A percentile compares a stretch with the other conserved stretches of the same genome.
Conservation (phyloP, 2,329 filamentous ascomycete genomes). For the Scedosporium dehoogii region DNA sequence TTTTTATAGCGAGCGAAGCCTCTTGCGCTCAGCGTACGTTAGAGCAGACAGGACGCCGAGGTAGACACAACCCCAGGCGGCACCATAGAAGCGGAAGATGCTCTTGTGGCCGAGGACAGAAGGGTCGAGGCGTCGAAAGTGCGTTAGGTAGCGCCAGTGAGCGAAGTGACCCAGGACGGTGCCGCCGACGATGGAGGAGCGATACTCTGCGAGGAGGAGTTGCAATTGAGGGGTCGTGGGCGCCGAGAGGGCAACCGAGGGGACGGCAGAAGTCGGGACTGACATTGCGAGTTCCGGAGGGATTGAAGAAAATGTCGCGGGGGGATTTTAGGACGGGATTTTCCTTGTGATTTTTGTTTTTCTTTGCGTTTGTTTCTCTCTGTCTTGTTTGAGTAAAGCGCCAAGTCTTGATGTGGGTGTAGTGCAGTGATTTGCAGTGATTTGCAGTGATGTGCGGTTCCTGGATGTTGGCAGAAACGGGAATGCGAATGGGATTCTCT, state of each 20-base stretch:
- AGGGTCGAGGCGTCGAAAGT: slow-evolving; percentile 9
- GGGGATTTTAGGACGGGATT: background rate
- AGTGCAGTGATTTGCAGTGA: too few species aligned
- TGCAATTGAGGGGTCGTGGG: slow-evolving; percentile 3
- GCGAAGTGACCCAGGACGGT: slow-evolving; percentile 9
- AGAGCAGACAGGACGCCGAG: slow-evolving; percentile 5
- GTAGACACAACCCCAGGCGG: slow-evolving; percentile 6
- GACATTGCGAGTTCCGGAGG: slow-evolving; percentile 3
- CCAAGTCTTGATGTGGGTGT: too few species aligned
- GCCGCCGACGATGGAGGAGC: slow-evolving; percentile 10
- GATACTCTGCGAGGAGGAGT: slow-evolving; percentile 12
- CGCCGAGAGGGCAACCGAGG: background rate
- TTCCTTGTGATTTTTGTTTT: background rate
- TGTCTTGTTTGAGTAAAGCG: too few species aligned
- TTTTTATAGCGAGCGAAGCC: background rate
- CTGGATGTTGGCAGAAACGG: too few species aligned
- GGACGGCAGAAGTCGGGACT: slow-evolving; percentile 3
- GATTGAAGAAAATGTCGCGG: background rate
- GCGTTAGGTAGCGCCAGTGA: slow-evolving; percentile 12
- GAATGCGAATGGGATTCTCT: too few species aligned
- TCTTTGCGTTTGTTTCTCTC: too few species aligned
- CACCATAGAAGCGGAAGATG: slow-evolving; percentile 5
- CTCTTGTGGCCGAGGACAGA: slow-evolving; percentile 6
- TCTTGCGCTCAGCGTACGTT: slow-evolving; percentile 1
- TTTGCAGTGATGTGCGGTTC: too few species aligned